Conservation (phyloP, 2,329 filamentous ascomycete genomes). For the Paraphoma chrysanthemicola region DNA sequence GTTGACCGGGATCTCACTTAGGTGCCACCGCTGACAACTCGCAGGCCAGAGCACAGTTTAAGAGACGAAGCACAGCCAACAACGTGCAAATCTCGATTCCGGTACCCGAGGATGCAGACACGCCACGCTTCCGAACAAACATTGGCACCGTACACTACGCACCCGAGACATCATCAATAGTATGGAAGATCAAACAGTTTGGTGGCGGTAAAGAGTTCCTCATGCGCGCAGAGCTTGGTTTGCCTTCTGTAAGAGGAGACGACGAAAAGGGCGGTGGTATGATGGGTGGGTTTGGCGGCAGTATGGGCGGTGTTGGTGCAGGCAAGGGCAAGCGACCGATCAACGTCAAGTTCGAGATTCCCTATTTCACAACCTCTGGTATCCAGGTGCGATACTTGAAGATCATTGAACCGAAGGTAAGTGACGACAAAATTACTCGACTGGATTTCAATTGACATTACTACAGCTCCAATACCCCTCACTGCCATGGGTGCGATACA, state of each 20-base stretch:
- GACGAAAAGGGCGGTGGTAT: slow-evolving; percentile 96
- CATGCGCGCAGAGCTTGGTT: slow-evolving; percentile 94
- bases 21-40: slow-evolving; percentile 9
- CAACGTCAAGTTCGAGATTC: slow-evolving; percentile 99
- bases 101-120: slow-evolving; percentile 96
- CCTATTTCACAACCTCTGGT: slow-evolving; percentile 99
- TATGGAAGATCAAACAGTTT: slow-evolving; percentile 99
- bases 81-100: slow-evolving; percentile 98
- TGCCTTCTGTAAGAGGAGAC: slow-evolving; percentile 92
- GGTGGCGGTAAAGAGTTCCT: slow-evolving; percentile 98
- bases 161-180: slow-evolving; percentile 94
- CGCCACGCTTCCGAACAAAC: slow-evolving; percentile 94
- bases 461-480: slow-evolving; percentile 93
- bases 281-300: slow-evolving; percentile 96
- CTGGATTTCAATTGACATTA: slow-evolving; percentile 8
- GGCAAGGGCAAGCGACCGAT: slow-evolving; percentile 95
- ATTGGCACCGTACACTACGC: slow-evolving; percentile 97
- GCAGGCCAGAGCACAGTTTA: slow-evolving; percentile 92
- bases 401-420: slow-evolving; percentile 98
- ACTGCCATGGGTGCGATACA: slow-evolving; percentile 96
- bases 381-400: slow-evolving; percentile 99
- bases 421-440: neutral
- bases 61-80: slow-evolving; percentile 95
- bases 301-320: slow-evolving; percentile 84
- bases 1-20: neutral